phyloP scores from a whole-genome alignment of 768 basidiomycete genomes.

The Hypsizygus marmoreus region DNA sequence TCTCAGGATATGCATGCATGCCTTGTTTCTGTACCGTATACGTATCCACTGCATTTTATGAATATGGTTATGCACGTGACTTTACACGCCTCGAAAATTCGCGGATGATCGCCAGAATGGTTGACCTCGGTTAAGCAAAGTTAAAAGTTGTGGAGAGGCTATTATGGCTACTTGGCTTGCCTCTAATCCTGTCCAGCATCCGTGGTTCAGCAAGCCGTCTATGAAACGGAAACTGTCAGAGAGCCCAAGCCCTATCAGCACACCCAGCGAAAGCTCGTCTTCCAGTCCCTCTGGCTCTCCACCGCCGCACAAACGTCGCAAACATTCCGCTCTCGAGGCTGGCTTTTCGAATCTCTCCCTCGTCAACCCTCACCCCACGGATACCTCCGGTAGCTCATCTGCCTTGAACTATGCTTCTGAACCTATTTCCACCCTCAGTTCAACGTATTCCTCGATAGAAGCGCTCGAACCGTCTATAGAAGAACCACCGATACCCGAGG shows the following conservation, averaged over 20 bases:
- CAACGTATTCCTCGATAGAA: conserved; percentile 10
- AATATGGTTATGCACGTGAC: conserved; percentile 16
- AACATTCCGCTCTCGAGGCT: conserved; percentile 52
- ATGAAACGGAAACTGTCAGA: conserved; percentile 43
- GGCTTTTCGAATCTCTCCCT: conserved; percentile 57
- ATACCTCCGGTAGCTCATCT: conserved; percentile 10
- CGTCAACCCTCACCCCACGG: conserved; percentile 19
- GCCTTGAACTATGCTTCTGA: conserved; percentile 14
- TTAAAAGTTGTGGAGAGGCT: too few species aligned
- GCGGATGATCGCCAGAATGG: too few species aligned
- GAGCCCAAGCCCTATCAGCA: conserved; percentile 11
- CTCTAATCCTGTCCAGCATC: conserved; percentile 36
- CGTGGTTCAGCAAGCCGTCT: conserved; percentile 41
- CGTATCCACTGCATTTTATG: conserved; percentile 12
- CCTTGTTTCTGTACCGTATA: conserved; percentile 12
- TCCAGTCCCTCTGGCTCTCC: conserved; percentile 13
- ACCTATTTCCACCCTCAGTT: conserved; percentile 6
- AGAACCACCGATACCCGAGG: conserved; percentile 47
- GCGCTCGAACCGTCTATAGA: too few species aligned
- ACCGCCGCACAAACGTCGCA: conserved; percentile 47
- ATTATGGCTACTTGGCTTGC: conserved; percentile 28
- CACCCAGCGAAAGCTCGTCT: conserved; percentile 7
- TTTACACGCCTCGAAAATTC: conserved; percentile 8
- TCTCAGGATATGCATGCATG: conserved; percentile 10
- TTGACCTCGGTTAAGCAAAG: too few species aligned